A percentile compares a stretch with the other conserved stretches of the same genome.
phyloP scores from a whole-genome alignment of 1,284 basidiomycete species.

The Pyrrhoderma lamaoense region DNA sequence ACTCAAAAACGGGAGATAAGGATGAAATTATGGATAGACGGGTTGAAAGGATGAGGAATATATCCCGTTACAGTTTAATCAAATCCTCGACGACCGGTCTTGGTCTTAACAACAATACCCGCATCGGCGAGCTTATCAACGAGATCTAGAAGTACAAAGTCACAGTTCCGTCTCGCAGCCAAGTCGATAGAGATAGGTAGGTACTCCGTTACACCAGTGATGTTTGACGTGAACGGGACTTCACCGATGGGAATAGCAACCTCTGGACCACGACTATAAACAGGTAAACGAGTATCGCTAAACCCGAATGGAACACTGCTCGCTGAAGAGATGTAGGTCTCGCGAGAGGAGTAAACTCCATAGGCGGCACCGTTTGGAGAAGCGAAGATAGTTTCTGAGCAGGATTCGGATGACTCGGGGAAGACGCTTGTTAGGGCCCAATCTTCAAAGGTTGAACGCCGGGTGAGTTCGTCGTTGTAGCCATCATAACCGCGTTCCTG shows the following conservation, averaged over 20 bases:
- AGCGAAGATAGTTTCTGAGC: constrained; percentile 32
- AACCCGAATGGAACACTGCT: constrained; percentile 27
- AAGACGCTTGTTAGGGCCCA: constrained; percentile 30
- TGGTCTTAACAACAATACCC: constrained; percentile 26
- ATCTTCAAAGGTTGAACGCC: constrained; percentile 26
- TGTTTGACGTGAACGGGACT: constrained; percentile 33
- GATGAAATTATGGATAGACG: too few species aligned
- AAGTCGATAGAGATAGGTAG: constrained; percentile 35
- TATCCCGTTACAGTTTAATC: too few species aligned
- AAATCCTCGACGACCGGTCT: constrained; percentile 25
- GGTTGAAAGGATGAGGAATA: too few species aligned
- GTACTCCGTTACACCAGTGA: constrained; percentile 32
- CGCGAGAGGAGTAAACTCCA: constrained; percentile 9
- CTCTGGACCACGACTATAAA: constrained; percentile 30
- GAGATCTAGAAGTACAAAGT: constrained; percentile 35
- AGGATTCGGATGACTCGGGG: constrained; percentile 25
- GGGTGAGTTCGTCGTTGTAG: constrained; percentile 24
- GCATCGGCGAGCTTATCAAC: constrained; percentile 30
- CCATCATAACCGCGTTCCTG: constrained; percentile 23
- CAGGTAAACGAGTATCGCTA: constrained; percentile 25
- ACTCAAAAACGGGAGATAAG: too few species aligned
- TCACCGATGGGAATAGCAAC: constrained; percentile 37
- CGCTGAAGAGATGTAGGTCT: constrained; percentile 21
- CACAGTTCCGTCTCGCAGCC: constrained; percentile 32
- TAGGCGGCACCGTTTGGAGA: constrained; percentile 26